These are phyloP conservation scores for Boletales sp. DNA, from an alignment of 768 basidiomycete species.

Conservation along the genomic window DNA sequence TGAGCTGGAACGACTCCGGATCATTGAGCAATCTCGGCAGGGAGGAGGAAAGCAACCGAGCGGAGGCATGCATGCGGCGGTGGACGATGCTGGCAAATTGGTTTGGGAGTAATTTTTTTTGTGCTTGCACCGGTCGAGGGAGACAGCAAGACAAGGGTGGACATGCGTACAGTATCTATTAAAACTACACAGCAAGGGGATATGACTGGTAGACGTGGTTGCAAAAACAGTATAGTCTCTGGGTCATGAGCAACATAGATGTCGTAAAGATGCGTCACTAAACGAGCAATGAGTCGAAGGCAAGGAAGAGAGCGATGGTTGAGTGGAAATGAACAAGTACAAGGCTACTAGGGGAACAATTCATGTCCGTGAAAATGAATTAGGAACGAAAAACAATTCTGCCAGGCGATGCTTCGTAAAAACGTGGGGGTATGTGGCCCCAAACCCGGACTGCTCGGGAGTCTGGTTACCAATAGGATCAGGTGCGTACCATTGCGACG, in stretches of 20 bases:
- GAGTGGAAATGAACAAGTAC: constrained; percentile 8
- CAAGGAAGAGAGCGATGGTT: constrained; percentile 3
- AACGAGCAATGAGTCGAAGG: constrained; percentile 6
- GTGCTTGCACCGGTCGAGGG: constrained; percentile 4
- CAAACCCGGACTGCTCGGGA: constrained; percentile 8
- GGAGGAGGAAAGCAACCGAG: constrained; percentile 32
- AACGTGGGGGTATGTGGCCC: constrained; percentile 1
- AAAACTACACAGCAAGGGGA: constrained; percentile 10
- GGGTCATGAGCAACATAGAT: constrained; percentile 11
- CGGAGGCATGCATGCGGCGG: constrained; percentile 61
- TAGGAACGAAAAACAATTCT: constrained; percentile 1
- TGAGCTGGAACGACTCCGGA: constrained; percentile 52
- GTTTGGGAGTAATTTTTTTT: constrained; percentile 44
- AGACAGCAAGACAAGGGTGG: neutral
- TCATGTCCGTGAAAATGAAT: constrained; percentile 21
- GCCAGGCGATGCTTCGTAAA: constrained; percentile 1
- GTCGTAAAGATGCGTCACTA: constrained; percentile 19
- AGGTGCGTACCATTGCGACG: neutral
- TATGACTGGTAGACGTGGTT: constrained; percentile 11
- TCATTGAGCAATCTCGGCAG: constrained; percentile 40
- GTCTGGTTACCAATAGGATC: neutral
- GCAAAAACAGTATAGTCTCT: constrained; percentile 7
- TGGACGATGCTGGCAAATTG: constrained; percentile 54
- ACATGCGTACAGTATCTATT: constrained; percentile 22
- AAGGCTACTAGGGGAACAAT: neutral